A percentile compares a stretch with the other conserved stretches of the same genome.
These are phyloP conservation scores for Suhomyces terraborum DNA, from an alignment of 1,139 yeast species.

Conservation along the genomic window DNA sequence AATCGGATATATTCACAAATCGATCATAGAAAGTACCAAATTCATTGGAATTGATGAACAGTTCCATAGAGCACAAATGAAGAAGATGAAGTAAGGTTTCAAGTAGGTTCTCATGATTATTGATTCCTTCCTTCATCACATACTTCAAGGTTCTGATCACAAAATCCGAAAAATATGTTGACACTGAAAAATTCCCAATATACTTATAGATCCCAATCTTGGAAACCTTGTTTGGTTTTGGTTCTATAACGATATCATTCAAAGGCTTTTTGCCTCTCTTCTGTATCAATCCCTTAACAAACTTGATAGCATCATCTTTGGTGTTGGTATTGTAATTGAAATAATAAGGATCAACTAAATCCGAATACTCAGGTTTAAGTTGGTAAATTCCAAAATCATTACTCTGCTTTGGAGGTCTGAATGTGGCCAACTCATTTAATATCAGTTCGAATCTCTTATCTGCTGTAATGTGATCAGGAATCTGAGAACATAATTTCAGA, in stretches of 20 bases:
- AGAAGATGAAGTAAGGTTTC: constrained; percentile 66
- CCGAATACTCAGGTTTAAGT: constrained; percentile 58
- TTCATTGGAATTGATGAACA: constrained; percentile 28
- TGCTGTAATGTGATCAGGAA: constrained; percentile 74
- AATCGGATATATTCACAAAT: constrained; percentile 33
- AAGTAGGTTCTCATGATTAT: constrained; percentile 56
- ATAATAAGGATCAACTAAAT: constrained; percentile 75
- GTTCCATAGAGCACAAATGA: constrained; percentile 53
- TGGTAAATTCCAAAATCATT: constrained; percentile 71
- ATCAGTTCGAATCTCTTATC: constrained; percentile 76
- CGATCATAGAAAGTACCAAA: constrained; percentile 39
- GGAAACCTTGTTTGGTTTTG: constrained; percentile 32
- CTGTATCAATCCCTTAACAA: constrained; percentile 44
- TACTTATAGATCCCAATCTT: constrained; percentile 37
- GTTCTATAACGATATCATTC: constrained; percentile 53
- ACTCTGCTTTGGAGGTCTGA: constrained; percentile 61
- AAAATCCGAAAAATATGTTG: constrained; percentile 54
- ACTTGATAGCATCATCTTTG: constrained; percentile 73
- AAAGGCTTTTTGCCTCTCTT: constrained; percentile 35
- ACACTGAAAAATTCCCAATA: constrained; percentile 50
- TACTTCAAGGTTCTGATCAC: constrained; percentile 51
- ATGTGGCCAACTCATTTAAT: constrained; percentile 60
- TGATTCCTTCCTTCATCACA: constrained; percentile 38
- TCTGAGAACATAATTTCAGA: constrained; percentile 64
- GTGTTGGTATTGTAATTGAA: constrained; percentile 76